These are phyloP conservation scores for Umbilicaria muhlenbergii DNA, from an alignment of 495 filamentous ascomycete species.

Conservation along the genomic window DNA sequence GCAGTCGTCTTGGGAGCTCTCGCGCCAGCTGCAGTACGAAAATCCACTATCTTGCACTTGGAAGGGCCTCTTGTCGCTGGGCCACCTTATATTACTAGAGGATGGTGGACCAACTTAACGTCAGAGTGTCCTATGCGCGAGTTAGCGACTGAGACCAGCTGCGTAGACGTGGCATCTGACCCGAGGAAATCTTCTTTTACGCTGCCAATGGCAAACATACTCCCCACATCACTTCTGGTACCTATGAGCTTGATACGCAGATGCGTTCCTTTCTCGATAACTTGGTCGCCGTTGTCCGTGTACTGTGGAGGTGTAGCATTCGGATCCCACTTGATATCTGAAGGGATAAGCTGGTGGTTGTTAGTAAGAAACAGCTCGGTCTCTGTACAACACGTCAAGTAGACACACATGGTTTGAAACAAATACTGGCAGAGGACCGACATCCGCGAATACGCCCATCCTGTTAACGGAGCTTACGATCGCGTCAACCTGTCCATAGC, in stretches of 20 bases:
- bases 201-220: constrained; percentile 91
- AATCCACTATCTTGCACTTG: too few relatives aligned
- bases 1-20: too few relatives aligned
- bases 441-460: constrained; percentile 83
- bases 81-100: too few relatives aligned
- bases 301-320: constrained; percentile 77
- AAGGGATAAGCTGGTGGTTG: constrained; percentile 62
- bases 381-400: background rate
- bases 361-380: constrained; percentile 1
- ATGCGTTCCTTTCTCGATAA: constrained; percentile 86
- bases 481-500: constrained; percentile 60
- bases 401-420: constrained; percentile 67
- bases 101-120: too few relatives aligned
- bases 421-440: constrained; percentile 77
- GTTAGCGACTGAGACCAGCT: too few relatives aligned
- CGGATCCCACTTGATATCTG: constrained; percentile 82
- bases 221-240: constrained; percentile 75
- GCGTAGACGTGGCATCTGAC: constrained; percentile 11
- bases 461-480: constrained; percentile 79
- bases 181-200: constrained; percentile 72
- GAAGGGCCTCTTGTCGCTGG: too few relatives aligned
- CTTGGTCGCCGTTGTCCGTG: constrained; percentile 75
- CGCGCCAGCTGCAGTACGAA: too few relatives aligned
- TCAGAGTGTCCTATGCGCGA: too few relatives aligned
- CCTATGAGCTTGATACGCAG: constrained; percentile 88